phyloP scores from a whole-genome alignment of 2,329 filamentous ascomycete species.

The Penicillium sp. region DNA sequence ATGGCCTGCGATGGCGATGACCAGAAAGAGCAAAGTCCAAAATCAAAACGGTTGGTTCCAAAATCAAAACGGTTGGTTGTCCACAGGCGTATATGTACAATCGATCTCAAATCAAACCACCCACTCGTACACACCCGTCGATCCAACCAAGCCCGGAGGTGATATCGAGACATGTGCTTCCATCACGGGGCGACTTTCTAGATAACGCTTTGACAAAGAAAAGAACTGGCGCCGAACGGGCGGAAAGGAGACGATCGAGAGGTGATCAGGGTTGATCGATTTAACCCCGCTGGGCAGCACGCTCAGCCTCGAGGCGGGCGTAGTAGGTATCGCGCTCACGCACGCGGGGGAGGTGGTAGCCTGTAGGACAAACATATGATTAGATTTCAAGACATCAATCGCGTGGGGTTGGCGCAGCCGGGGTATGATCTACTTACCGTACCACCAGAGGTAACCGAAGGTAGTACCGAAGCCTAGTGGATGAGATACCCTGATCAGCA shows the following conservation, averaged over 20 bases:
- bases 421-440: constrained; percentile 50
- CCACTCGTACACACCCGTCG: constrained; percentile 23
- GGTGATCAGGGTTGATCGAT: constrained; percentile 17
- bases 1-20: not conserved
- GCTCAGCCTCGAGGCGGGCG: constrained; percentile 62
- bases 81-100: constrained; percentile 37
- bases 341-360: constrained; percentile 65
- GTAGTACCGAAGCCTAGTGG: constrained; percentile 59
- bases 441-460: constrained; percentile 67
- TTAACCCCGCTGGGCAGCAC: constrained; percentile 46
- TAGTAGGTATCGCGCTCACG: constrained; percentile 64
- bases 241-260: constrained; percentile 13
- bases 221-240: constrained; percentile 20
- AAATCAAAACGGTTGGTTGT: constrained; percentile 26
- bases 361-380: constrained; percentile 36
- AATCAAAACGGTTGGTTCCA: constrained; percentile 25
- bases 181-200: constrained; percentile 10
- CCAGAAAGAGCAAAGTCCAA: not conserved
- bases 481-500: constrained; percentile 18
- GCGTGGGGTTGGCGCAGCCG: not conserved
- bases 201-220: constrained; percentile 20
- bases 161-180: not conserved
- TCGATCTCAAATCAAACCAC: constrained; percentile 20
- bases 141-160: constrained; percentile 11
- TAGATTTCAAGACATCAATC: constrained; percentile 1